Conservation (phyloP, 352 stramenopile species). For the Phytophthora colocasiae region DNA sequence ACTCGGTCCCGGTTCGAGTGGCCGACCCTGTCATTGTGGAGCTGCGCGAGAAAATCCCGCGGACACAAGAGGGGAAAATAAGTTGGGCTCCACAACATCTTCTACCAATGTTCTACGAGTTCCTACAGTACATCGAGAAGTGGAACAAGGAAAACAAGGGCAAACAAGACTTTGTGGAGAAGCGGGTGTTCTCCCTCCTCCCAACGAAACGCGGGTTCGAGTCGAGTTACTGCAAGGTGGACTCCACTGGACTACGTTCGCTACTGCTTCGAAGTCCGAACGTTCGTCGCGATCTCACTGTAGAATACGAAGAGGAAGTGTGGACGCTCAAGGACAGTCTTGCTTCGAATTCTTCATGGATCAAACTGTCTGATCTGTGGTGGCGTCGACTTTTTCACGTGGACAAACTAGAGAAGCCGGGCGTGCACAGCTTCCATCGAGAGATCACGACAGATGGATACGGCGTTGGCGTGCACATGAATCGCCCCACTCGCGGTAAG, state of each 20-base stretch:
- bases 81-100: constrained; percentile 10
- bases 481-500: neutral
- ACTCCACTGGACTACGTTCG: constrained; percentile 2
- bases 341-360: neutral
- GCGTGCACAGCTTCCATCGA: constrained; percentile 2
- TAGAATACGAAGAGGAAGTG: neutral
- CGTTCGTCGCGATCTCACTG: constrained; percentile 4
- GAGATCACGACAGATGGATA: constrained; percentile 17
- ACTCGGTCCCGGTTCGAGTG: neutral
- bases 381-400: constrained; percentile 14
- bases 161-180: neutral
- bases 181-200: constrained; percentile 10
- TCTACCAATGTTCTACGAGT: too few species aligned
- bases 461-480: constrained; percentile 10
- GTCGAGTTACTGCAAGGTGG: constrained; percentile 4
- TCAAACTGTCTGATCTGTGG: neutral
- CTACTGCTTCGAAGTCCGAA: constrained; percentile 6
- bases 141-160: too few species aligned
- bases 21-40: constrained; percentile 3
- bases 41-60: constrained; percentile 1
- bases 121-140: too few species aligned
- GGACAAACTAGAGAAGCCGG: constrained; percentile 6
- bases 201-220: constrained; percentile 10
- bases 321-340: too few species aligned
- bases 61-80: constrained; percentile 7